Conservation (phyloP, 495 filamentous ascomycete species). For the Lindgomyces ingoldianus region DNA sequence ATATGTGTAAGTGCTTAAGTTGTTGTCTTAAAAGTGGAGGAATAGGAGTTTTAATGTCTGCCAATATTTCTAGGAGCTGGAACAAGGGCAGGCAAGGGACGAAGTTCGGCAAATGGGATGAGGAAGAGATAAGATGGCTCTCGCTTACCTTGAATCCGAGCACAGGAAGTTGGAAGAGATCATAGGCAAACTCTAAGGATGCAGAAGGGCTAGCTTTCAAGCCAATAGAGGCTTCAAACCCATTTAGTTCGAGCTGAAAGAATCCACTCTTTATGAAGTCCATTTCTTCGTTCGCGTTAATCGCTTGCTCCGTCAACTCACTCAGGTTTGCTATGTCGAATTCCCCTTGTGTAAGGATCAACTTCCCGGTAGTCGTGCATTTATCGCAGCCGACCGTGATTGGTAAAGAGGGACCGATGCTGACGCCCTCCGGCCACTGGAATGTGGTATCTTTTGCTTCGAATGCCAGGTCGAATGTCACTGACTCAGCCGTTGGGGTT, state of each 20-base stretch:
- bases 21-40: too few relatives aligned
- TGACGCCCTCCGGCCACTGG: background rate
- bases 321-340: background rate
- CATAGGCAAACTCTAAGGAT: background rate
- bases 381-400: constrained; percentile 11
- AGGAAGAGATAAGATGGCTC: too few relatives aligned
- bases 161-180: constrained; percentile 4
- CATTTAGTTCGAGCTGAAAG: constrained; percentile 13
- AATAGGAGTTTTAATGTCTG: too few relatives aligned
- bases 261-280: constrained; percentile 16
- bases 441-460: constrained; percentile 2
- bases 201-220: background rate
- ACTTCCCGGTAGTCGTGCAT: constrained; percentile 10
- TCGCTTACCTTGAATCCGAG: constrained; percentile 6
- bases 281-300: background rate
- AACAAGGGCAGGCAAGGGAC: too few relatives aligned
- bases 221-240: constrained; percentile 7
- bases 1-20: too few relatives aligned
- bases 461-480: constrained; percentile 3
- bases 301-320: background rate
- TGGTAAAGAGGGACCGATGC: background rate
- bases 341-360: constrained; percentile 13
- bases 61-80: too few relatives aligned
- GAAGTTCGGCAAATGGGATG: too few relatives aligned
- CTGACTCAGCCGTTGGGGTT: background rate